These are phyloP conservation scores for Eurotiales sp. DNA, from an alignment of 2,329 filamentous ascomycete genomes.

Conservation along the genomic window DNA sequence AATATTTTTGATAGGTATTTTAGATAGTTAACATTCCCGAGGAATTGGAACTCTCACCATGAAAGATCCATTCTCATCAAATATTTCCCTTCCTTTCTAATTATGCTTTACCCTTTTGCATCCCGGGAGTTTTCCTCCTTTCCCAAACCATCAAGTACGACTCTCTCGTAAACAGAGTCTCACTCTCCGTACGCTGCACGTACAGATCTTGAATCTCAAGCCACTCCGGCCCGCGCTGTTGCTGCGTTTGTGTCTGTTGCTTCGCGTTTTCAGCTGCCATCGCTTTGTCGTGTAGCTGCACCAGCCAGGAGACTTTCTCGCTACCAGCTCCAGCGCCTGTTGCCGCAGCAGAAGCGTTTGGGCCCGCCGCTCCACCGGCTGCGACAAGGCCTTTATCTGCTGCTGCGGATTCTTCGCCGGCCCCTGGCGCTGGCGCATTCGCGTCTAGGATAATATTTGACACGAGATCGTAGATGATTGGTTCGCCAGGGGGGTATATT, in stretches of 20 bases:
- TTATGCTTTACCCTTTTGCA: conserved; percentile 25
- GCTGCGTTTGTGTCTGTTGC: conserved; percentile 29
- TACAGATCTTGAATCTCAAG: conserved; percentile 90
- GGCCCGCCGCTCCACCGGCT: conserved; percentile 31
- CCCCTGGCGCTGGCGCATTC: conserved; percentile 63
- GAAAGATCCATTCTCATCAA: background rate
- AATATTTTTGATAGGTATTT: too few relatives aligned
- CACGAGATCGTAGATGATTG: conserved; percentile 91
- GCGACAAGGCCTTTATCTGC: conserved; percentile 34
- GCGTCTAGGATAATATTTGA: conserved; percentile 72
- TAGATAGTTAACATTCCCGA: too few relatives aligned
- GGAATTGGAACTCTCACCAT: too few relatives aligned
- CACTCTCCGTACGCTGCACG: conserved; percentile 82
- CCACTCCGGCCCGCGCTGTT: conserved; percentile 67
- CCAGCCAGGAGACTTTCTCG: conserved; percentile 93
- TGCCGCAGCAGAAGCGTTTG: conserved; percentile 21
- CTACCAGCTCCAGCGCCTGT: conserved; percentile 76
- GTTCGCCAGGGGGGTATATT: conserved; percentile 68
- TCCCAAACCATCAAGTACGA: conserved; percentile 97
- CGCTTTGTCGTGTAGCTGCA: conserved; percentile 78
- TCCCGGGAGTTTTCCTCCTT: conserved; percentile 56
- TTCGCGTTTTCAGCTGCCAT: conserved; percentile 39
- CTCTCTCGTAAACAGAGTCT: conserved; percentile 89
- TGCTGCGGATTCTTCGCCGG: conserved; percentile 35
- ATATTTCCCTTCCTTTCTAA: background rate